Evolutionary conservation across 208 protist genomes (phyloP).

Genomic region (Leishmania tropica): DNA sequence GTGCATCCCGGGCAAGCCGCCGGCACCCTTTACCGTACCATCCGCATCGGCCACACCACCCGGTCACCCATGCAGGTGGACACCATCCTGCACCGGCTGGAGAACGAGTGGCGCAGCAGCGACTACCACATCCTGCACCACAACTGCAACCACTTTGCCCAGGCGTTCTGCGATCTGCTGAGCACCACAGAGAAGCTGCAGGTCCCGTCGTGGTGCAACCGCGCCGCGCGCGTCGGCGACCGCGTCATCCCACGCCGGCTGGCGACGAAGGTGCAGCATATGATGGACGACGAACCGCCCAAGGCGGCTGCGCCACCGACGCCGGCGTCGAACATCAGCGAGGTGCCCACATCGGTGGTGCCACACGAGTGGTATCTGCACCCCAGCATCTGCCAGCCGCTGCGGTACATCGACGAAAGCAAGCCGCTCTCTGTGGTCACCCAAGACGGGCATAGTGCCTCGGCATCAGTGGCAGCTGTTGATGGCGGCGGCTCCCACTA

Average conservation of each 20-base stretch:
- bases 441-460: not conserved
- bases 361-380: slow-evolving; percentile 76
- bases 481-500: slow-evolving; percentile 7
- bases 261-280: slow-evolving; percentile 75
- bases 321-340: slow-evolving; percentile 32
- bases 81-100: slow-evolving; percentile 83
- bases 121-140: slow-evolving; percentile 91
- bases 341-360: slow-evolving; percentile 78
- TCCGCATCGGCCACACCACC: slow-evolving; percentile 77
- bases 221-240: slow-evolving; percentile 72
- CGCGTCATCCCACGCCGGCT: slow-evolving; percentile 69
- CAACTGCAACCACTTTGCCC: slow-evolving; percentile 94
- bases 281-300: slow-evolving; percentile 74
- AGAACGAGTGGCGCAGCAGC: slow-evolving; percentile 86
- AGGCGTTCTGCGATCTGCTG: slow-evolving; percentile 78
- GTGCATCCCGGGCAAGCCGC: slow-evolving; percentile 74
- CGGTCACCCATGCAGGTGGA: slow-evolving; percentile 83
- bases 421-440: not conserved
- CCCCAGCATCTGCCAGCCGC: slow-evolving; percentile 59
- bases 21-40: slow-evolving; percentile 64
- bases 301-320: slow-evolving; percentile 37
- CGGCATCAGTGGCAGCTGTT: not conserved
- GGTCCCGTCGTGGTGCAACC: slow-evolving; percentile 90
- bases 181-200: slow-evolving; percentile 72
- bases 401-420: slow-evolving; percentile 40